A percentile compares a stretch with the other conserved stretches of the same genome.
Conservation (phyloP, 768 basidiomycete species). For the Termitomyces titanicus region DNA sequence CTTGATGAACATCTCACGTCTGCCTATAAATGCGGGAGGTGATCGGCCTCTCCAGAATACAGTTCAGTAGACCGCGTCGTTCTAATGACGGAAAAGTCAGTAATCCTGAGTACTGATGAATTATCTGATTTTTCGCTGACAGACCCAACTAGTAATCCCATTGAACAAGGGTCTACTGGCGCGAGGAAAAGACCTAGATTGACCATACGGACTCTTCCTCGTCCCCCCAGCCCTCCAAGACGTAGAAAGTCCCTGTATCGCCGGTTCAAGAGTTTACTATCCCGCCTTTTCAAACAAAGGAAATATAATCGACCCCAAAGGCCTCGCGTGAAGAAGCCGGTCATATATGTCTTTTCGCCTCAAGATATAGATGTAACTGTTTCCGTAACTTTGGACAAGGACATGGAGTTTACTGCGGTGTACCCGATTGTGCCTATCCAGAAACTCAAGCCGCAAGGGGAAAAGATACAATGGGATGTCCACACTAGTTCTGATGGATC, state of each 20-base stretch:
- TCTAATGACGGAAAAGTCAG: neutral
- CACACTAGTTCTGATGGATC: conserved; percentile 22
- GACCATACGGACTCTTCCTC: neutral
- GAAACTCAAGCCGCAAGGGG: conserved; percentile 3
- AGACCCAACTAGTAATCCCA: no score
- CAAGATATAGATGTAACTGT: conserved; percentile 22
- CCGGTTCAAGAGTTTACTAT: conserved; percentile 6
- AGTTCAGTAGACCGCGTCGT: neutral
- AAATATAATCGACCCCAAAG: neutral
- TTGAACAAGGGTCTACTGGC: neutral
- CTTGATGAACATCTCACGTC: neutral
- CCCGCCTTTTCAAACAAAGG: conserved; percentile 1
- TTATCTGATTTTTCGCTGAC: neutral
- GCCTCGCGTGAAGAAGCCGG: conserved; percentile 23
- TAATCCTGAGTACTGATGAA: neutral
- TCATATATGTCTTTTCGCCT: conserved; percentile 33
- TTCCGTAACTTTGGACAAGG: conserved; percentile 25
- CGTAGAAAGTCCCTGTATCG: conserved; percentile 1
- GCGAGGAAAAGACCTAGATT: neutral
- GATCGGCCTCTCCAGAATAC: neutral
- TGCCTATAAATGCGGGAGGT: neutral
- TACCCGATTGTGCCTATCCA: conserved; percentile 30
- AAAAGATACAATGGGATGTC: conserved; percentile 33
- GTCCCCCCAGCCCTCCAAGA: neutral
- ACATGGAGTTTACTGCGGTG: conserved; percentile 31